Base-by-base conservation (phyloP, 306 rosid species). In the Datisca glomerata region DNA sequence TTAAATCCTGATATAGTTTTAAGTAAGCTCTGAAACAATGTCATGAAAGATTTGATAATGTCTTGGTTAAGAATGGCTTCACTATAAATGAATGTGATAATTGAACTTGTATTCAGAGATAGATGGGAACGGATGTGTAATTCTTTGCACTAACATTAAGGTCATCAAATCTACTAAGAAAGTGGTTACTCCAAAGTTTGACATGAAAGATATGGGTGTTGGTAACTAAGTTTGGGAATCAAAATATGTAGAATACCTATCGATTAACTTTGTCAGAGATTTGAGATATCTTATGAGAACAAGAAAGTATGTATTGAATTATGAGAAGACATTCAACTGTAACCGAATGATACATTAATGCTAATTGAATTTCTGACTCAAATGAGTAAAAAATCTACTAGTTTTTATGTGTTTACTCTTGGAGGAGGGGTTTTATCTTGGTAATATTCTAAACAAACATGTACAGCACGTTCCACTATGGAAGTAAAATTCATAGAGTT, bases 391-490 rank as follows among this genome's bases (percentile, higher is more conserved):
- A 53, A 42, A 14, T 19, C 59, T 7, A 53, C 31, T 0, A 17
- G 12, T 18, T 14, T 28, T 17, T 53, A 31, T 35, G n/a, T 40
- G 7, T 52, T 25, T 8, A 25, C 16, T 1, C 18, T 40, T 18
- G 48, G 21, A 4, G 29, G 28, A 3, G 46, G 43, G 19, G 39
- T 0, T 0, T 6, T 24, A 10, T 41, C 42, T 0, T 21, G 33
- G 23, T 40, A 37, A 27, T 53, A 22, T 0, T 25, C 25, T 18
- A 41, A 41, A 29, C 6, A 41, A 1, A 39, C 12, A 0, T 53
- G 32, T 14, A 29, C 14, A 3, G 31, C 49, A 14, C 59, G 42
- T 18, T 53, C 15, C 21, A 53, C 39, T 12, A 28, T 28, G 41
- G 41, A 53, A 8, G 8, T 7, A 2, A 5, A 41, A 29, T 53